Conservation (phyloP, 768 basidiomycete genomes). For the Hericium coralloides region DNA sequence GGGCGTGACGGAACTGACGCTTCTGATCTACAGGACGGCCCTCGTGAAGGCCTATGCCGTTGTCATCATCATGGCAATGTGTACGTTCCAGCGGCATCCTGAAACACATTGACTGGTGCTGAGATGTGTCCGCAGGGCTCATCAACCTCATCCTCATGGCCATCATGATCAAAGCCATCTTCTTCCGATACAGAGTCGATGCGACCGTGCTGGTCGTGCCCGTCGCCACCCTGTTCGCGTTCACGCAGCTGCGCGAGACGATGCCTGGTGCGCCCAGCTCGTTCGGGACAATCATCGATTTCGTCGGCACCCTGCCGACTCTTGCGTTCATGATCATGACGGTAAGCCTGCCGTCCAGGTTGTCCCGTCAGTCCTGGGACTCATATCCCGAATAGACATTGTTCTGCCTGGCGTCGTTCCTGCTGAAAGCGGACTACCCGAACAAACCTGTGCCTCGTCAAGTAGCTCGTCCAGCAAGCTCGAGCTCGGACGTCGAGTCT, state of each 20-base stretch:
- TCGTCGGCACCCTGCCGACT: slow-evolving; percentile 6
- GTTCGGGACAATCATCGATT: slow-evolving; percentile 14
- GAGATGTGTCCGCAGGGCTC: not conserved
- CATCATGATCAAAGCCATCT: slow-evolving; percentile 6
- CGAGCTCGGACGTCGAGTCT: too few species aligned
- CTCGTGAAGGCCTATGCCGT: slow-evolving; percentile 4
- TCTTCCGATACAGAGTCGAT: slow-evolving; percentile 15
- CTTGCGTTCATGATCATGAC: slow-evolving; percentile 6
- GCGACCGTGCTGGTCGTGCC: slow-evolving; percentile 17
- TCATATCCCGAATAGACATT: too few species aligned
- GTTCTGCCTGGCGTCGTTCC: too few species aligned
- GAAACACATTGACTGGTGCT: not conserved
- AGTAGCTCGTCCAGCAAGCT: too few species aligned
- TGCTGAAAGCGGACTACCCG: too few species aligned
- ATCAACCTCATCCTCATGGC: slow-evolving; percentile 5
- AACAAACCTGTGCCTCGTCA: too few species aligned
- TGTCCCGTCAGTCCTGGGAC: too few species aligned
- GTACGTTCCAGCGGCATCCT: not conserved
- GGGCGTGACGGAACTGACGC: too few species aligned
- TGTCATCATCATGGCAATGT: slow-evolving; percentile 8
- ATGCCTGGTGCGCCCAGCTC: slow-evolving; percentile 18
- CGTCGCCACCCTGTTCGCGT: slow-evolving; percentile 20
- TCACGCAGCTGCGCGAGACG: slow-evolving; percentile 17
- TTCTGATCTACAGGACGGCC: not conserved
- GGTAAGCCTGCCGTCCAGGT: not conserved